phyloP scores from a whole-genome alignment of 192 early-diverging fungal genomes.

The Coemansia sp. region DNA sequence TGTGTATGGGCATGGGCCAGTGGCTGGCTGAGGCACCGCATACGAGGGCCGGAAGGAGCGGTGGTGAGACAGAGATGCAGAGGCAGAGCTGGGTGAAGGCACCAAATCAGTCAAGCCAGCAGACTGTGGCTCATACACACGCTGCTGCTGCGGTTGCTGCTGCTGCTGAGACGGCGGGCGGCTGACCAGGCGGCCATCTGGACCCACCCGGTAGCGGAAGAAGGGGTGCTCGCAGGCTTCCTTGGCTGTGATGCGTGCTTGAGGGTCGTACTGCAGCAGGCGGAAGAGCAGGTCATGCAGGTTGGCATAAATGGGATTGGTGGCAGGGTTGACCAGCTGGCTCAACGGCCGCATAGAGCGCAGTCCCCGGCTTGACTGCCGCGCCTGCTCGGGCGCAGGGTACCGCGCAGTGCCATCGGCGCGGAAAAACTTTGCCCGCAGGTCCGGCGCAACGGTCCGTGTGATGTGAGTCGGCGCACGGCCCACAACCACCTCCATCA shows the following conservation, averaged over 20 bases:
- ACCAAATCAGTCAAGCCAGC: constrained; percentile 13
- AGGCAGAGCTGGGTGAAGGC: constrained; percentile 5
- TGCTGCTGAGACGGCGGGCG: constrained; percentile 10
- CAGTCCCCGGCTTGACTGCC: constrained; percentile 40
- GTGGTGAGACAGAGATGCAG: constrained; percentile 6
- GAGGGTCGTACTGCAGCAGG: constrained; percentile 79
- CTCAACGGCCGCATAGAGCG: constrained; percentile 40
- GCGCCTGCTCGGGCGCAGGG: constrained; percentile 38
- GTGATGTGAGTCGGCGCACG: constrained; percentile 67
- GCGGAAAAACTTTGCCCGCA: constrained; percentile 45
- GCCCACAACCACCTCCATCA: constrained; percentile 93
- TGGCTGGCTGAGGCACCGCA: constrained; percentile 10
- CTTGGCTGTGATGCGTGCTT: constrained; percentile 72
- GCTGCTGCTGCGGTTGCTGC: constrained; percentile 9
- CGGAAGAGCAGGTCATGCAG: constrained; percentile 71
- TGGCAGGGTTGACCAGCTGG: constrained; percentile 51
- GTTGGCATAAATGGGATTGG: constrained; percentile 47
- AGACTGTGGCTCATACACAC: constrained; percentile 5
- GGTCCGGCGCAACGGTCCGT: constrained; percentile 36
- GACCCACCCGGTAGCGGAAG: constrained; percentile 61
- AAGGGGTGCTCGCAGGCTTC: constrained; percentile 85
- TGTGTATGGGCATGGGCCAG: constrained; percentile 18
- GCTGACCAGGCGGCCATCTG: constrained; percentile 40
- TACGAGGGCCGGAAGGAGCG: constrained; percentile 31
- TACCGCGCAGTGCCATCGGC: constrained; percentile 33